phyloP scores from a whole-genome alignment of 163 green algal species.

The Chlamydomonas reinhardtii region DNA sequence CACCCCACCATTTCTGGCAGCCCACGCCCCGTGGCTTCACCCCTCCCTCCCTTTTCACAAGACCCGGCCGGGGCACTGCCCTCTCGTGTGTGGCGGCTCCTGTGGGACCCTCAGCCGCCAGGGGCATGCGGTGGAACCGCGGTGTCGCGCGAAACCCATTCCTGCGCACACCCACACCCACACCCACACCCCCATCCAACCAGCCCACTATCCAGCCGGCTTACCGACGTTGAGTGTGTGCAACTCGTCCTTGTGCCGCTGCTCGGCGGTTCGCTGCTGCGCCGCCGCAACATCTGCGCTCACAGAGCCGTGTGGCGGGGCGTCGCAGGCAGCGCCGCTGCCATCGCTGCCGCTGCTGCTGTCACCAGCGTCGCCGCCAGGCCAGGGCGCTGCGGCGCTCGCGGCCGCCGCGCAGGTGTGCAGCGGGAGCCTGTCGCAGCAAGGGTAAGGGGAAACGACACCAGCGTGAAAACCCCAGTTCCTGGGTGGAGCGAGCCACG shows the following conservation, averaged over 20 bases:
- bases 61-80: too few species aligned
- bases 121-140: too few species aligned
- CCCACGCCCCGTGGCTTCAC: too few species aligned
- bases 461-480: neutral
- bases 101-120: too few species aligned
- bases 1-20: too few species aligned
- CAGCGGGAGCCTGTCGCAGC: neutral
- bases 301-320: neutral
- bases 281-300: too few species aligned
- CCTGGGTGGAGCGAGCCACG: neutral
- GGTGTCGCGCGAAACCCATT: too few species aligned
- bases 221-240: conserved; percentile 78
- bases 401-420: conserved; percentile 6
- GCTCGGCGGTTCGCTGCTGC: neutral
- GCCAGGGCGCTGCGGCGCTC: neutral
- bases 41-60: too few species aligned
- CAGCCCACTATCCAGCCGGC: too few species aligned
- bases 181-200: too few species aligned
- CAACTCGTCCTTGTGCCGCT: conserved; percentile 66
- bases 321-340: neutral
- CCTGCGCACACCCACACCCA: too few species aligned
- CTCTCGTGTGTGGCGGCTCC: too few species aligned
- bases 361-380: neutral
- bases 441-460: neutral
- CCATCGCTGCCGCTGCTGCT: neutral